These are phyloP conservation scores for Kalmanozyma brasiliensis DNA, from an alignment of 1,284 basidiomycete species.

Conservation along the genomic window DNA sequence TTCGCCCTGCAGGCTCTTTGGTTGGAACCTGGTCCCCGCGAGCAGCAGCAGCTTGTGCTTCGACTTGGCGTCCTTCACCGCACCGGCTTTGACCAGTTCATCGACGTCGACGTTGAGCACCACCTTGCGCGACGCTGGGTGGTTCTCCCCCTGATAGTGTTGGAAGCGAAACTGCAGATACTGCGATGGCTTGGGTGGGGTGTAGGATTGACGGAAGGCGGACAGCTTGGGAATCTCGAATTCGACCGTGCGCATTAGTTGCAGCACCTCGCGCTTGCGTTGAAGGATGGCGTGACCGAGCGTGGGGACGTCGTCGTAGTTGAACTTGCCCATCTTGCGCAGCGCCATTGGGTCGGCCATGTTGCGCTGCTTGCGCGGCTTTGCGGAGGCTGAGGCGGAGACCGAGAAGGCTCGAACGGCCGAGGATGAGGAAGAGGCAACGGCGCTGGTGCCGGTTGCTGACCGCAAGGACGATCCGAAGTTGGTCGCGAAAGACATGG, in stretches of 20 bases:
- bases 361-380: slow-evolving; percentile 52
- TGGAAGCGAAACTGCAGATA: slow-evolving; percentile 62
- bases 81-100: slow-evolving; percentile 50
- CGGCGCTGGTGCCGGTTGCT: slow-evolving; percentile 12
- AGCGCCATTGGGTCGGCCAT: slow-evolving; percentile 51
- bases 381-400: slow-evolving; percentile 34
- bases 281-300: slow-evolving; percentile 59
- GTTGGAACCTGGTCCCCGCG: slow-evolving; percentile 63
- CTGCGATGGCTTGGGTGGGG: slow-evolving; percentile 48
- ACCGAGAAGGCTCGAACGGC: slow-evolving; percentile 41
- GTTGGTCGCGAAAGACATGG: slow-evolving; percentile 23
- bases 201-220: slow-evolving; percentile 63
- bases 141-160: slow-evolving; percentile 68
- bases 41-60: slow-evolving; percentile 69
- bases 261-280: slow-evolving; percentile 59
- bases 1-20: slow-evolving; percentile 9
- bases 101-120: slow-evolving; percentile 60
- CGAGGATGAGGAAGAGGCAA: slow-evolving; percentile 23
- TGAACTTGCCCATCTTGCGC: slow-evolving; percentile 56
- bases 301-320: slow-evolving; percentile 65
- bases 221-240: slow-evolving; percentile 65
- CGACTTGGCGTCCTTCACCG: slow-evolving; percentile 42
- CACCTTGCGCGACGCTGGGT: slow-evolving; percentile 68
- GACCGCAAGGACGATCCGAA: slow-evolving; percentile 28
- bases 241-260: slow-evolving; percentile 54